Evolutionary conservation across 2,329 filamentous ascomycete genomes (phyloP).

Genomic region (Exophiala spinifera): DNA sequence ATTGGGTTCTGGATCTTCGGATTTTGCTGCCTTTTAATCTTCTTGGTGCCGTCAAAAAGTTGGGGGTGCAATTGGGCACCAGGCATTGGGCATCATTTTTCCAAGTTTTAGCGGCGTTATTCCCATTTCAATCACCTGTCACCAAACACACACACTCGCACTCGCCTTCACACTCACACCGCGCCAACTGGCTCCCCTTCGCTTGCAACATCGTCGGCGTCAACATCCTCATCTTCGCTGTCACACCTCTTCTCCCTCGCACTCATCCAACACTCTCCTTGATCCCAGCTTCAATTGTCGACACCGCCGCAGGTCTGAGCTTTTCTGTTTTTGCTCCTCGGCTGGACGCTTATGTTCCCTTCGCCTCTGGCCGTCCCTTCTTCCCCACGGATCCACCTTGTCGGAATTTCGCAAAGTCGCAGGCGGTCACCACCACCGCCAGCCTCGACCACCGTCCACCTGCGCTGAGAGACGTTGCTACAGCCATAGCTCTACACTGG

Average conservation of each 20-base stretch:
- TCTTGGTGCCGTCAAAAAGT: background rate
- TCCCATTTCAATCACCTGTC: constrained; percentile 4
- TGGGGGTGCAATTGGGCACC: constrained; percentile 2
- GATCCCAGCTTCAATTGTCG: background rate
- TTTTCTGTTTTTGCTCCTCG: constrained; percentile 3
- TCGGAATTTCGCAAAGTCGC: constrained; percentile 17
- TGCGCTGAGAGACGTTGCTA: constrained; percentile 2
- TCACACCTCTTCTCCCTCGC: background rate
- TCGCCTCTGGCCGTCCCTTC: constrained; percentile 23
- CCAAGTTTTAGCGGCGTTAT: background rate
- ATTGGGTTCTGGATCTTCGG: background rate
- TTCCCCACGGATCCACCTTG: constrained; percentile 24
- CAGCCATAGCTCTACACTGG: constrained; percentile 8
- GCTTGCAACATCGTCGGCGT: constrained; percentile 1
- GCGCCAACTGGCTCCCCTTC: background rate
- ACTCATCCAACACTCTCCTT: constrained; percentile 48
- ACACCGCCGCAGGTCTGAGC: background rate
- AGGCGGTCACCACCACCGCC: constrained; percentile 16
- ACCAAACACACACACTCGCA: background rate
- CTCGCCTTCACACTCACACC: background rate
- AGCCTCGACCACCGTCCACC: constrained; percentile 5
- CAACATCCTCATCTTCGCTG: background rate
- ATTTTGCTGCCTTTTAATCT: background rate
- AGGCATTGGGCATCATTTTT: background rate
- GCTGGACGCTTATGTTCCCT: constrained; percentile 15